Percentiles rank a stretch among this genome's conserved stretches.
These are phyloP conservation scores for Populus trichocarpa DNA, from an alignment of 441 rosid genomes.

Conservation along the genomic window DNA sequence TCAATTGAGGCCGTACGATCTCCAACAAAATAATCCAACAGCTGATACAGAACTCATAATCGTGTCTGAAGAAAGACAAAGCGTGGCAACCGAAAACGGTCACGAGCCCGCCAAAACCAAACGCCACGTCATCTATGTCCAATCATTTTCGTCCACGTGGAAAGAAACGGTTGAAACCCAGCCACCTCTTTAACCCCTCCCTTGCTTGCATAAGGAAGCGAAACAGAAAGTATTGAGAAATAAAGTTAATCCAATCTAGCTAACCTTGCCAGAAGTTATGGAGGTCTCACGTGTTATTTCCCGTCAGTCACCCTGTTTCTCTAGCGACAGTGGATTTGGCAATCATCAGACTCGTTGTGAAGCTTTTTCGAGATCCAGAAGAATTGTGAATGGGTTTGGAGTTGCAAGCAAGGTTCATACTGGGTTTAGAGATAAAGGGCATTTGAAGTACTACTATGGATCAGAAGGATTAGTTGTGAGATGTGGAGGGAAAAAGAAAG, in stretches of 20 bases:
- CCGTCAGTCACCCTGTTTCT: background rate
- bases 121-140: background rate
- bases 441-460: background rate
- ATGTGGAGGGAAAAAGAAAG: background rate
- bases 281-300: background rate
- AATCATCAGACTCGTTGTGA: background rate
- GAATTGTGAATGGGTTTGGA: background rate
- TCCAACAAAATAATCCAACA: background rate
- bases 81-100: background rate
- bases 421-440: constrained; percentile 4
- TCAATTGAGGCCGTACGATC: background rate
- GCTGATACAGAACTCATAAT: background rate
- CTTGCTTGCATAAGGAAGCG: background rate
- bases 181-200: background rate
- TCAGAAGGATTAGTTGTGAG: background rate
- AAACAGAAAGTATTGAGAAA: background rate
- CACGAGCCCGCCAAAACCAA: background rate
- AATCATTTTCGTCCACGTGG: background rate
- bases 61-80: background rate
- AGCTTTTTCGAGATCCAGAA: background rate
- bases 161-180: background rate
- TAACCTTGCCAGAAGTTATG: background rate
- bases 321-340: background rate
- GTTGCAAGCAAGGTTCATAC: background rate
- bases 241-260: background rate